Evolutionary conservation across 139 green algal genomes (phyloP).

Genomic region (Limnomonas spitsbergensis): DNA sequence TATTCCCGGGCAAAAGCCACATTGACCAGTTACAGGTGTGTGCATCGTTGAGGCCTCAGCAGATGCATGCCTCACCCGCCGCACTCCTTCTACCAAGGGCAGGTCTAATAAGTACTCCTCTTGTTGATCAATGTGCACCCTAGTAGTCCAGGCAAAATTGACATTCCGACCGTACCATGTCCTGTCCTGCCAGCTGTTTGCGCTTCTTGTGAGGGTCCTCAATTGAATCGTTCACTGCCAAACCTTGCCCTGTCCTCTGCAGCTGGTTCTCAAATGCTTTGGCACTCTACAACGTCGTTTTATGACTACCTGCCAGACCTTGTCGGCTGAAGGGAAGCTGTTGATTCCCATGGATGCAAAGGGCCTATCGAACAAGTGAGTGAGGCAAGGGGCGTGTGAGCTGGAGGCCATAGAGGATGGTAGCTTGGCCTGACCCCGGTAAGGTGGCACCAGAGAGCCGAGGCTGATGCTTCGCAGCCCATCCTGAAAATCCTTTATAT

Average conservation of each 20-base stretch:
- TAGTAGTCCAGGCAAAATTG: too few relatives aligned
- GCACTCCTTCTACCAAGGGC: too few relatives aligned
- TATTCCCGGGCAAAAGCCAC: constrained; percentile 78
- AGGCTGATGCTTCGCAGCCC: too few relatives aligned
- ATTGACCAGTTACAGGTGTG: constrained; percentile 52
- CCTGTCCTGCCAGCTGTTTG: background rate
- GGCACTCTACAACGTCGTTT: constrained; percentile 45
- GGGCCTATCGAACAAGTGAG: background rate
- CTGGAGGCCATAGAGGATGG: too few relatives aligned
- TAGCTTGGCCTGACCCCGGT: too few relatives aligned
- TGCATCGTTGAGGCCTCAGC: background rate
- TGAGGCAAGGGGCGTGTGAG: too few relatives aligned
- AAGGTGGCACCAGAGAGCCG: too few relatives aligned
- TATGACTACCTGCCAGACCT: constrained; percentile 18
- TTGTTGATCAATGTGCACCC: too few relatives aligned
- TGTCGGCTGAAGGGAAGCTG: constrained; percentile 31
- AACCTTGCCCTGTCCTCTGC: background rate
- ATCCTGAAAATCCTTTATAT: too few relatives aligned
- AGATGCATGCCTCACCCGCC: too few relatives aligned
- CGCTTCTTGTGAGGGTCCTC: background rate
- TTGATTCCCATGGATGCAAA: background rate
- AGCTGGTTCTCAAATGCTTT: background rate
- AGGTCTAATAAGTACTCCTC: background rate
- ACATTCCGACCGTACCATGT: too few relatives aligned
- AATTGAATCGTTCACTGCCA: too few relatives aligned